Percentiles rank a stretch among this genome's conserved stretches.
phyloP scores from a whole-genome alignment of 2,329 filamentous ascomycete genomes.

The Thermomyces lanuginosus region DNA sequence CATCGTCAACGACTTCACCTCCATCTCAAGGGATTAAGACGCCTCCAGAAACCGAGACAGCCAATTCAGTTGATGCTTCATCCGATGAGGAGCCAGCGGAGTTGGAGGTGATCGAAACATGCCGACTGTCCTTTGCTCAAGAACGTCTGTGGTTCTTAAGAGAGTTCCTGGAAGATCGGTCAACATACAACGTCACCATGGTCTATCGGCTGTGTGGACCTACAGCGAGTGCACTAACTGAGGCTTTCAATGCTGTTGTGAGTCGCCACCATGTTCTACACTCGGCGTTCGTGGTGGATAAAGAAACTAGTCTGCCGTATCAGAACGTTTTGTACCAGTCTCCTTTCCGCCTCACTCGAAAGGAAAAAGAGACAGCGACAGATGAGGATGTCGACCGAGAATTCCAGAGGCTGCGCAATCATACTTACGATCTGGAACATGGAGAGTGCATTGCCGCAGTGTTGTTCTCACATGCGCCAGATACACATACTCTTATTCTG shows the following conservation, averaged over 20 bases:
- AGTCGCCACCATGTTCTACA: slow-evolving; percentile 2
- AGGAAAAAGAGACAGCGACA: slow-evolving; percentile 5
- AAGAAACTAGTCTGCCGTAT: background rate
- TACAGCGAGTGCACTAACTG: background rate
- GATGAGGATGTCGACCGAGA: slow-evolving; percentile 4
- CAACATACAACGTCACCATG: slow-evolving; percentile 1
- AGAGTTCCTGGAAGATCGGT: slow-evolving; percentile 2
- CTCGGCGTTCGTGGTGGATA: slow-evolving; percentile 1
- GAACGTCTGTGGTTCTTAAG: slow-evolving; percentile 1
- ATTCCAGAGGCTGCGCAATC: slow-evolving; percentile 9
- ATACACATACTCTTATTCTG: slow-evolving; percentile 25
- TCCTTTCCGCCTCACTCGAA: background rate
- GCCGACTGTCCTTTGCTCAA: slow-evolving; percentile 4
- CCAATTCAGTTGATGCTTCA: background rate
- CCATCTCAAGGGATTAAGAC: too few relatives aligned
- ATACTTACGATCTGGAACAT: slow-evolving; percentile 22
- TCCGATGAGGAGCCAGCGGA: background rate
- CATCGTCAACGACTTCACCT: too few relatives aligned
- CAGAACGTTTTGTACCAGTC: slow-evolving; percentile 1
- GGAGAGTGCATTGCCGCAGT: slow-evolving; percentile 10
- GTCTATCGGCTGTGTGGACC: slow-evolving; percentile 1
- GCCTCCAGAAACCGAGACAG: too few relatives aligned
- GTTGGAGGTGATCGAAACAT: background rate
- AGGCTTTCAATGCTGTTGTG: background rate
- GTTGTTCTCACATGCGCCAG: slow-evolving; percentile 19